These are phyloP conservation scores for Salvia miltiorrhiza DNA, from an alignment of 257 asterid species.

Conservation along the genomic window DNA sequence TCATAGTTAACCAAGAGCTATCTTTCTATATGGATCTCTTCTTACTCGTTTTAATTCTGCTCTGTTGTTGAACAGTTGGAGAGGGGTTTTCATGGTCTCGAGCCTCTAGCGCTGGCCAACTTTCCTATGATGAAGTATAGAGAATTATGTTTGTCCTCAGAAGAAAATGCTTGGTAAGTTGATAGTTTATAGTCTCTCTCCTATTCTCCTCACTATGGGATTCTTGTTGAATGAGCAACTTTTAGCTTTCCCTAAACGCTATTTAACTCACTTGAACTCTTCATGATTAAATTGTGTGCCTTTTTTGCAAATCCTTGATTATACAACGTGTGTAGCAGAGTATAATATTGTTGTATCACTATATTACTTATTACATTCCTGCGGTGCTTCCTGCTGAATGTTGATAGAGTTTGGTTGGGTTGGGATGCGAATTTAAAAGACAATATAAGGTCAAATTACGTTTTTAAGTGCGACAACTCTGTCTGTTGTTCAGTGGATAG, in stretches of 20 bases:
- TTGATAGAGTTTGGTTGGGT: neutral
- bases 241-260: neutral
- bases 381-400: neutral
- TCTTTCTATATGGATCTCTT: neutral
- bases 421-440: neutral
- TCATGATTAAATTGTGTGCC: neutral
- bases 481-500: neutral
- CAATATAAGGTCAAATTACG: neutral
- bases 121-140: slow-evolving; percentile 66
- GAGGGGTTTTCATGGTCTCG: slow-evolving; percentile 72
- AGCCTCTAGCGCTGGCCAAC: slow-evolving; percentile 58
- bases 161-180: slow-evolving; percentile 69
- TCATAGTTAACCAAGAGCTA: neutral
- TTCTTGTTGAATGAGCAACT: neutral
- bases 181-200: neutral
- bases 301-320: neutral
- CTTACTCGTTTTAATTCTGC: neutral
- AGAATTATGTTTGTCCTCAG: slow-evolving; percentile 53
- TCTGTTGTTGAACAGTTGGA: slow-evolving; percentile 51
- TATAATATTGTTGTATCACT: neutral
- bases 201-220: neutral
- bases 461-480: neutral
- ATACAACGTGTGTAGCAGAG: neutral
- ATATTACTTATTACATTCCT: neutral
- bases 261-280: neutral